phyloP scores from a whole-genome alignment of 2,329 filamentous ascomycete species.

The Cryphonectria parasitica region DNA sequence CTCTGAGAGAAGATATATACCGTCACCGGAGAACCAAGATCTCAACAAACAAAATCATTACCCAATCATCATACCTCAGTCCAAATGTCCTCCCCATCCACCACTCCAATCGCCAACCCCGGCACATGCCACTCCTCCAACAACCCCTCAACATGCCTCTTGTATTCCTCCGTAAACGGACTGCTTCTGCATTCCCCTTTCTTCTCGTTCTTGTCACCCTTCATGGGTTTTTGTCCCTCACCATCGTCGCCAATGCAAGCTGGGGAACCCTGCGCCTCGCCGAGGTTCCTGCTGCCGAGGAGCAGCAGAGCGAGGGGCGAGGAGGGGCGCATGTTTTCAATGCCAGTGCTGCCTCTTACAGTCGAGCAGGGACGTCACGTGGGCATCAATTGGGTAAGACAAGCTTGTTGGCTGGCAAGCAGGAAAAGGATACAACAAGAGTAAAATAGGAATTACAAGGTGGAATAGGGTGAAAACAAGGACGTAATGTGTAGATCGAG shows the following conservation, averaged over 20 bases:
- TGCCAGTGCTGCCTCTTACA: not conserved
- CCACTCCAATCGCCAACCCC: conserved; percentile 51
- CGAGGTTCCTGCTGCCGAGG: not conserved
- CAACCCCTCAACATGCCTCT: conserved; percentile 31
- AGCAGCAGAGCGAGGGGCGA: not conserved
- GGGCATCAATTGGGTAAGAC: not conserved
- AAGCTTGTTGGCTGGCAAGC: not conserved
- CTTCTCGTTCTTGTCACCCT: not conserved
- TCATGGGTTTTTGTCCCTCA: conserved; percentile 9
- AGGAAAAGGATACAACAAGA: not conserved
- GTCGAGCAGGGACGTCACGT: not conserved
- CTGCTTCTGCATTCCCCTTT: not conserved
- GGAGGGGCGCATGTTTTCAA: not conserved
- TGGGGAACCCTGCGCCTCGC: not conserved
- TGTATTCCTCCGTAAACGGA: conserved; percentile 30
- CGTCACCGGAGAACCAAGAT: not conserved
- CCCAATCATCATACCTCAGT: conserved; percentile 39
- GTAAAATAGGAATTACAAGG: too few species aligned
- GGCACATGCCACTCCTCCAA: conserved; percentile 51
- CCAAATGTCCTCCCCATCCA: conserved; percentile 49
- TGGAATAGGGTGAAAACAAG: too few species aligned
- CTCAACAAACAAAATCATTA: not conserved
- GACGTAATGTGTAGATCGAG: too few species aligned
- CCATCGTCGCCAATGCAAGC: not conserved
- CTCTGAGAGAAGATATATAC: not conserved